Percentiles rank a stretch among this genome's conserved stretches.
phyloP scores from a whole-genome alignment of 176 grass and related monocot genomes.

The Carex pumila region DNA sequence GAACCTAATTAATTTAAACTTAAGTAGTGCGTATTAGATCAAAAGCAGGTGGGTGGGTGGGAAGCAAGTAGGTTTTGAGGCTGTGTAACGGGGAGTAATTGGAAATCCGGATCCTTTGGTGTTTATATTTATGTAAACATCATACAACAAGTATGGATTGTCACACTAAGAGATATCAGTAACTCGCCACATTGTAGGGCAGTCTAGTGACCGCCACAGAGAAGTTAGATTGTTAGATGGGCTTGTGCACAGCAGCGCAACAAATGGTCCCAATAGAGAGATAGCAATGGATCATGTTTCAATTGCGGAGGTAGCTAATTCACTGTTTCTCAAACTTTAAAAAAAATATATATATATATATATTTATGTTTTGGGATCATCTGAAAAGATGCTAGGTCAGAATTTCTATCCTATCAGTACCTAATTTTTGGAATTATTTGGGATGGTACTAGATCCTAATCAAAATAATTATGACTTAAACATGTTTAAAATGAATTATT shows the following conservation, averaged over 20 bases:
- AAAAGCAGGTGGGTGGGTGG: not conserved
- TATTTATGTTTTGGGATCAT: not conserved
- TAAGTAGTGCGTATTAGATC: not conserved
- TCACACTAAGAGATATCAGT: not conserved
- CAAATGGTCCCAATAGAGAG: not conserved
- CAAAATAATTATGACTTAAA: not conserved
- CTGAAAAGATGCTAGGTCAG: not conserved
- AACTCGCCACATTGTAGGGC: not conserved
- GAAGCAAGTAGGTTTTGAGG: conserved; percentile 7
- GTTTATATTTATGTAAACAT: not conserved
- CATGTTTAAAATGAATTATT: too few species aligned
- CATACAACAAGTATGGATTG: not conserved
- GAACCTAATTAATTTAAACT: not conserved
- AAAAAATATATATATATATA: too few species aligned
- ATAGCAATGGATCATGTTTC: not conserved
- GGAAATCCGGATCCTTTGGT: not conserved
- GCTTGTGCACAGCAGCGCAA: not conserved
- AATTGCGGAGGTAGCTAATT: not conserved
- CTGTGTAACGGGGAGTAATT: not conserved
- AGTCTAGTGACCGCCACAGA: not conserved
- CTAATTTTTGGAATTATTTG: not conserved
- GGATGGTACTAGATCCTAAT: not conserved
- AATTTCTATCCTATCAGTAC: not conserved
- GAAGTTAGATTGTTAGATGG: not conserved
- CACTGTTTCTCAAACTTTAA: not conserved